Conservation (phyloP, 768 basidiomycete genomes). For the Dictyophora rubrovolvata region DNA sequence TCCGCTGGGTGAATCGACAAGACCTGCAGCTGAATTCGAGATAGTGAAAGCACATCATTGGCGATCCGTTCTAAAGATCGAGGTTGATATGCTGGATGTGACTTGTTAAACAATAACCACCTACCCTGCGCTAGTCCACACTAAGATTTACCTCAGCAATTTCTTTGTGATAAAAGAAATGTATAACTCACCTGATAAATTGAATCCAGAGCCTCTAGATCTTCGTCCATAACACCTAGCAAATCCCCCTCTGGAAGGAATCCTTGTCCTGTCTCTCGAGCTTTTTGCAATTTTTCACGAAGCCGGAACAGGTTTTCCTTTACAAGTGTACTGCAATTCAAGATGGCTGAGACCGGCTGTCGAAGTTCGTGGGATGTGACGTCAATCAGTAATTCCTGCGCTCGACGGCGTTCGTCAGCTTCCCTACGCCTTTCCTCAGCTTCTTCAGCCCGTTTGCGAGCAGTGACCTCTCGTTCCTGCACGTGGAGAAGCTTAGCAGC, state of each 20-base stretch:
- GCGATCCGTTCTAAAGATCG: conserved; percentile 21
- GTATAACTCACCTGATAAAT: conserved; percentile 20
- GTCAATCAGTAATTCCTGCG: conserved; percentile 30
- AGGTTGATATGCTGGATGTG: background rate
- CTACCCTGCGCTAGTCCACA: conserved; percentile 24
- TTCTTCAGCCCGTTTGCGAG: conserved; percentile 18
- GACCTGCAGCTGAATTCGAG: conserved; percentile 26
- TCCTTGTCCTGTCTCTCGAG: background rate
- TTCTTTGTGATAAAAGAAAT: background rate
- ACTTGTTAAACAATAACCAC: background rate
- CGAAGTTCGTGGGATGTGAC: conserved; percentile 25
- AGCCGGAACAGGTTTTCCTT: conserved; percentile 21
- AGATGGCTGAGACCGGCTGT: conserved; percentile 20
- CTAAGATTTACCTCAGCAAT: conserved; percentile 2
- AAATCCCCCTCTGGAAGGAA: conserved; percentile 11
- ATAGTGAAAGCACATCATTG: conserved; percentile 30
- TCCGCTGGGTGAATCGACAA: conserved; percentile 16
- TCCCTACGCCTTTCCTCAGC: conserved; percentile 18
- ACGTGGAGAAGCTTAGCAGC: conserved; percentile 20
- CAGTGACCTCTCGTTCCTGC: conserved; percentile 21
- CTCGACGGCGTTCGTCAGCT: conserved; percentile 21
- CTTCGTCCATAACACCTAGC: conserved; percentile 17
- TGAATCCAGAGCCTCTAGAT: conserved; percentile 24
- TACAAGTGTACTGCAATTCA: conserved; percentile 25
- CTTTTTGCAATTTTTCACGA: conserved; percentile 14